Base-by-base conservation (phyloP, 2,329 filamentous ascomycete species). In the Aspergillus cejpii region DNA sequence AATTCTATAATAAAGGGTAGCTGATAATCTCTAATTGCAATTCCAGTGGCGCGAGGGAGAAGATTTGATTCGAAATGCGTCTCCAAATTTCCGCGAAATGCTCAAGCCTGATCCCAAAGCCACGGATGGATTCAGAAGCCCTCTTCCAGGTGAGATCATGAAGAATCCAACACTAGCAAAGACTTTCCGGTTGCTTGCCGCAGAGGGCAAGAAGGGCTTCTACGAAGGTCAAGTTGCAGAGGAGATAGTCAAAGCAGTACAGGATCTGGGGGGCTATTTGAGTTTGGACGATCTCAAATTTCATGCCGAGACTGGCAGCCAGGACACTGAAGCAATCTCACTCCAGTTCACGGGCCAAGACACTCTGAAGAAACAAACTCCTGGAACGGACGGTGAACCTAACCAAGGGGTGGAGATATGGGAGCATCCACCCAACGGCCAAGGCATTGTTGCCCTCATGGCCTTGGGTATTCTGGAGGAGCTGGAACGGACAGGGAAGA, bases 391-490 rank as follows among this genome's bases (percentile, higher is more conserved):
- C 28, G 69, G 68, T 26, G 60, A 66, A 28, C 46, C 60, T 6
- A 62, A 67, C 50, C 63, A 71, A 59, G 72, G 66, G 7, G 77
- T 96, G 33, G 83, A 94, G 60, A 73, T 98, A 0, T 97, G 91
- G 91, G 92, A 98, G 62, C 91, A 97, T 62, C 90, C 91, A 27
- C 92, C 92, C 6, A 97, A 97, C 58, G 90, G 92, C 0, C 92
- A 97, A 68, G 92, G 92, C 1, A 90, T 97, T 52, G 87, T 97
- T 2, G 92, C 92, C 0, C 73, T 97, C 24, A 95, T 97, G 84
- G 87, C 92, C 0, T 74, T 98, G 0, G 92, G 92, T 1, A 94
- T 97, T 53, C 74, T 98, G 39, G 83, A 96, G 63, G 82, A 90
- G 61, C 76, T 97, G 1, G 87, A 95, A 66, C 79, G 81, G 47